phyloP scores from a whole-genome alignment of 768 basidiomycete genomes.

The Boletellus ananiceps region DNA sequence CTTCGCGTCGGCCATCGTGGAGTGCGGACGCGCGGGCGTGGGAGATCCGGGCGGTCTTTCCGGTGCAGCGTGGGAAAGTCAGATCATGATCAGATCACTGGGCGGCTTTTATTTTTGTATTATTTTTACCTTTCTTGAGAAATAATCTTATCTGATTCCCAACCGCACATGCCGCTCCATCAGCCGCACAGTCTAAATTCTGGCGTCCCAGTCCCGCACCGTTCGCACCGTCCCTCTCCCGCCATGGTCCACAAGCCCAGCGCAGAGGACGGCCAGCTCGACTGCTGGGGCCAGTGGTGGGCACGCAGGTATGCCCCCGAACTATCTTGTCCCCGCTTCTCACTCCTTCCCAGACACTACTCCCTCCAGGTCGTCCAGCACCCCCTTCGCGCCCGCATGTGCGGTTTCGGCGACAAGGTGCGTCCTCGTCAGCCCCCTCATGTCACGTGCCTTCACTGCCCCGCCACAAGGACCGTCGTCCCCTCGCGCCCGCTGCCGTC shows the following conservation, averaged over 20 bases:
- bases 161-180: conserved; percentile 9
- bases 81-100: background rate
- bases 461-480: conserved; percentile 72
- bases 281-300: conserved; percentile 69
- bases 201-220: background rate
- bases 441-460: conserved; percentile 10
- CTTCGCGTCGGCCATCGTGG: conserved; percentile 40
- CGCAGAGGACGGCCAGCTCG: conserved; percentile 40
- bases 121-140: conserved; percentile 8
- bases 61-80: background rate
- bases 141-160: conserved; percentile 34
- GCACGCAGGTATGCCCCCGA: conserved; percentile 49
- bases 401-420: conserved; percentile 96
- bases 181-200: background rate
- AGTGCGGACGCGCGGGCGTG: conserved; percentile 1
- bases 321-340: background rate
- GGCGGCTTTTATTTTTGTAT: background rate
- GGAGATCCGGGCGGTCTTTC: background rate
- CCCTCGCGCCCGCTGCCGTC: conserved; percentile 86
- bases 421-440: conserved; percentile 18
- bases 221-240: background rate
- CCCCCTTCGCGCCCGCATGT: conserved; percentile 88
- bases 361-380: conserved; percentile 83
- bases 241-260: conserved; percentile 62
- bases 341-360: conserved; percentile 54